Conservation (phyloP, 306 rosid genomes). For the Glycine latifolia region DNA sequence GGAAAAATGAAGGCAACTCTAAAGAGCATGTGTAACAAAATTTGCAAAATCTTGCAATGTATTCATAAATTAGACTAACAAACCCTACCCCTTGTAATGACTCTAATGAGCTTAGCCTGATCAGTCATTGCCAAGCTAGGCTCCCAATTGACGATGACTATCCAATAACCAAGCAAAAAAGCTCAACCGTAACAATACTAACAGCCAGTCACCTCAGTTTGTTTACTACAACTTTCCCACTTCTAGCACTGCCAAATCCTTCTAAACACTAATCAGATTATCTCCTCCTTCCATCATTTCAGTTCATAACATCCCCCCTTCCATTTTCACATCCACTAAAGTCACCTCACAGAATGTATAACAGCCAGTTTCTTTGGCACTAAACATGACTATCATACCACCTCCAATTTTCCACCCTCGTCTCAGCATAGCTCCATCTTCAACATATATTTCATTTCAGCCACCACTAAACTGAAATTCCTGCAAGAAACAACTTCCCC, state of each 20-base stretch:
- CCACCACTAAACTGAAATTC: conserved; percentile 19
- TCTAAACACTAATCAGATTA: neutral
- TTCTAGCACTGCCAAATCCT: neutral
- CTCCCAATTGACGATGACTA: neutral
- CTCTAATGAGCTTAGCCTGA: neutral
- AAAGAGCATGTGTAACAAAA: too few relatives aligned
- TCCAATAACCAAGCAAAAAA: neutral
- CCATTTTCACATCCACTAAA: conserved; percentile 8
- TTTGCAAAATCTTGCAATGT: neutral
- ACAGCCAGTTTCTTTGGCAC: neutral
- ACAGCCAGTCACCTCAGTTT: neutral
- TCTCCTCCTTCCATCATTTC: neutral
- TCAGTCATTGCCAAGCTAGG: neutral
- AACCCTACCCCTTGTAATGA: neutral
- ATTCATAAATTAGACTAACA: neutral
- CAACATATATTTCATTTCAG: conserved; percentile 12
- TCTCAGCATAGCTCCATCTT: conserved; percentile 21
- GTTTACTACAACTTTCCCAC: neutral
- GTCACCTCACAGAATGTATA: neutral
- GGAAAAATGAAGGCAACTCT: conserved; percentile 1
- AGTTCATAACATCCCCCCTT: neutral
- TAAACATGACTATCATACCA: neutral
- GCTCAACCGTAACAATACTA: neutral
- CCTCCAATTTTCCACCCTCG: neutral
- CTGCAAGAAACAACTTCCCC: neutral